Evolutionary conservation across 768 basidiomycete species (phyloP).

Genomic region (Termitomyces titanicus): DNA sequence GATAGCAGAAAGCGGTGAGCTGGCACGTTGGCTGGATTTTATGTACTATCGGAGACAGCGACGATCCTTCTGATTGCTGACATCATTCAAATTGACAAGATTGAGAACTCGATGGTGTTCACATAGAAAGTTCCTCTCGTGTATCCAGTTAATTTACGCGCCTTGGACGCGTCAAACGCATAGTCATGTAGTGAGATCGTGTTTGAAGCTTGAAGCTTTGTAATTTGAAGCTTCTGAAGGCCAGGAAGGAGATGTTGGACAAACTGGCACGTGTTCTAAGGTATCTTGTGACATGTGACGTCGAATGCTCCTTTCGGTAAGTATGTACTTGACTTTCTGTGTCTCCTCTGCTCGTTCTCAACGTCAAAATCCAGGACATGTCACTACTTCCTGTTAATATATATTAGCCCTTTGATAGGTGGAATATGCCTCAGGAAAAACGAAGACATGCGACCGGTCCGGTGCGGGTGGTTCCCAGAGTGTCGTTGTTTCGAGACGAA

Average conservation of each 20-base stretch:
- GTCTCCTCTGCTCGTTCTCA: not conserved
- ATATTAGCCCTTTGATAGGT: not conserved
- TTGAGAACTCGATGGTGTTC: too few species aligned
- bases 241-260: not conserved
- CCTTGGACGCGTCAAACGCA: not conserved
- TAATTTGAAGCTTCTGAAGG: not conserved
- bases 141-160: not conserved
- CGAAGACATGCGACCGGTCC: conserved; percentile 2
- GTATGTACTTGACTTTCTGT: too few species aligned
- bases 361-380: not conserved
- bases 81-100: conserved; percentile 2
- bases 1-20: not conserved
- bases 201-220: not conserved
- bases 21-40: not conserved
- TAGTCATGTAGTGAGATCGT: not conserved
- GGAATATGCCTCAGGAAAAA: conserved; percentile 1
- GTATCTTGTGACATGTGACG: not conserved
- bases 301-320: too few species aligned
- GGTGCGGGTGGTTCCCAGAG: not conserved
- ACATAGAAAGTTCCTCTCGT: too few species aligned
- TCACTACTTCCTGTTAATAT: not conserved
- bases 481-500: conserved; percentile 10
- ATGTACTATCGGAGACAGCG: not conserved
- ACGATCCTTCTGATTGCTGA: conserved; percentile 11
- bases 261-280: not conserved